phyloP scores from a whole-genome alignment of 2,329 filamentous ascomycete species.

The Aspergillus fructus region DNA sequence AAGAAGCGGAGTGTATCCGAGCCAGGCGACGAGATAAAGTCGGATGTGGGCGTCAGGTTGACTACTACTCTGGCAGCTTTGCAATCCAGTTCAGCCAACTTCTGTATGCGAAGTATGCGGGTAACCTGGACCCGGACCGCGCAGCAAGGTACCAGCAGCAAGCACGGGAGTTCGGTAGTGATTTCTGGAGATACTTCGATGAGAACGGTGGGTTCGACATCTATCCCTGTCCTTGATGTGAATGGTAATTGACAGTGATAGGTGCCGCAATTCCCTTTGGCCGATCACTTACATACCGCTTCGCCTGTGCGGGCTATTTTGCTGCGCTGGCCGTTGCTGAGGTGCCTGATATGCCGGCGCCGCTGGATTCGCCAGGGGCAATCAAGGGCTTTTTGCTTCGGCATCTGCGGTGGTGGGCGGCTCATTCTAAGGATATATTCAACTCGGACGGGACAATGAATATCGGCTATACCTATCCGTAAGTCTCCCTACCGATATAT shows the following conservation, averaged over 20 bases:
- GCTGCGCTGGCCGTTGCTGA: constrained; percentile 14
- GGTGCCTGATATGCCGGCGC: constrained; percentile 10
- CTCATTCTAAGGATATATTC: constrained; percentile 9
- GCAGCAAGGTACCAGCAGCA: constrained; percentile 9
- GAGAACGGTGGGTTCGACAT: constrained; percentile 3
- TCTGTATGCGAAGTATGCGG: constrained; percentile 14
- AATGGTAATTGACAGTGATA: neutral
- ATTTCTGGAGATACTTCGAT: constrained; percentile 17
- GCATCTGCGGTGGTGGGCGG: constrained; percentile 16
- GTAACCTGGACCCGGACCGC: neutral
- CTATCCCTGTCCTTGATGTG: neutral
- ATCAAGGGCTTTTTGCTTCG: constrained; percentile 12
- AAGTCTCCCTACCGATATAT: neutral
- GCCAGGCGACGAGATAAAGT: neutral
- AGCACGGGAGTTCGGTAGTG: constrained; percentile 15
- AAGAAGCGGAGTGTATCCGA: neutral
- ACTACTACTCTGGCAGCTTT: constrained; percentile 22
- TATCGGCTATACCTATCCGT: constrained; percentile 11
- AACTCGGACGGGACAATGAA: constrained; percentile 10
- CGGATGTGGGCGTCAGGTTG: constrained; percentile 10
- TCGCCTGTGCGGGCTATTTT: constrained; percentile 17
- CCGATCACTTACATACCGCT: constrained; percentile 16
- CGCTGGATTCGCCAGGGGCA: constrained; percentile 13
- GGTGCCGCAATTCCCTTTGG: constrained; percentile 10
- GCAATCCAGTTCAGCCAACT: constrained; percentile 21